These are phyloP conservation scores for Truncatella angustata DNA, from an alignment of 2,329 filamentous ascomycete species.

Conservation along the genomic window DNA sequence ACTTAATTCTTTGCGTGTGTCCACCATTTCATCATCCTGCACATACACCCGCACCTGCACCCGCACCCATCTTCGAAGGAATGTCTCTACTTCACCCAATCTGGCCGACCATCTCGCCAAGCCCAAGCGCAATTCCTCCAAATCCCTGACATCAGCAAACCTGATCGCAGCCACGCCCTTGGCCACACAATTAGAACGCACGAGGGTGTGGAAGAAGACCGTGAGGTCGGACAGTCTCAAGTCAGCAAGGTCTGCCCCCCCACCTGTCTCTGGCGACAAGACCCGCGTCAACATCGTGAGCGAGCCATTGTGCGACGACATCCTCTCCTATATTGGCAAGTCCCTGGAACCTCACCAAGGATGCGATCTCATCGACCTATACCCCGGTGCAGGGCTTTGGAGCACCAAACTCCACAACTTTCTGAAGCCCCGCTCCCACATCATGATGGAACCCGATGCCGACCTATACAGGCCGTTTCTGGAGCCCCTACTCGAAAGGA, in stretches of 20 bases:
- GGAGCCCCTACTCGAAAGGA: conserved; percentile 48
- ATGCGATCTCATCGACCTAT: conserved; percentile 84
- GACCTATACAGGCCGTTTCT: conserved; percentile 61
- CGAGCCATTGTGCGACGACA: conserved; percentile 58
- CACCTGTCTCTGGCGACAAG: conserved; percentile 27
- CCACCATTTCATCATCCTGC: neutral
- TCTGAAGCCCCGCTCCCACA: conserved; percentile 76
- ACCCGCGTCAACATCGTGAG: conserved; percentile 52
- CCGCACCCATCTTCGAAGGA: no score
- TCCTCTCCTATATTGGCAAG: conserved; percentile 66
- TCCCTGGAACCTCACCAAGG: conserved; percentile 69
- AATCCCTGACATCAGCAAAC: neutral
- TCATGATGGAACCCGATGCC: conserved; percentile 74
- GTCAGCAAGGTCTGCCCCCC: no score
- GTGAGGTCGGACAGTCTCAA: no score
- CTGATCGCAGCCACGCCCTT: conserved; percentile 13
- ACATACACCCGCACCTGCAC: no score
- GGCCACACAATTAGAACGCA: conserved; percentile 17
- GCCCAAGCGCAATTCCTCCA: neutral
- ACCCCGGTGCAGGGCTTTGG: conserved; percentile 77
- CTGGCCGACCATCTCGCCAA: neutral
- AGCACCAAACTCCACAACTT: conserved; percentile 72
- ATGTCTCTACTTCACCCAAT: no score
- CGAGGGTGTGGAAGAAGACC: neutral
- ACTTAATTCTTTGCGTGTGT: conserved; percentile 2